These are phyloP conservation scores for Solanum dulcamara DNA, from an alignment of 257 asterid genomes.

Conservation along the genomic window DNA sequence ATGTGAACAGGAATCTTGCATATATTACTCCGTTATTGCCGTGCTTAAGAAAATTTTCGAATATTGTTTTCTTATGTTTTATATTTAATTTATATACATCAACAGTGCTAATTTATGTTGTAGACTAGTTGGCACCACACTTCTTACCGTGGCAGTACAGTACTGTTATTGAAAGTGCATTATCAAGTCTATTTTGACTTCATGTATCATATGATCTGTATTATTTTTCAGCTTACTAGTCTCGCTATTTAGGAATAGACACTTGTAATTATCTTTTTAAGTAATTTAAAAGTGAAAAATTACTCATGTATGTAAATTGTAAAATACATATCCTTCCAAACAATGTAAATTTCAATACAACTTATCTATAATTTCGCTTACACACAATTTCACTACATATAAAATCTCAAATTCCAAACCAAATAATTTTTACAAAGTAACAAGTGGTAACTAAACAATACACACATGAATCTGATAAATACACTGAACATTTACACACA, in stretches of 20 bases:
- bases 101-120: neutral
- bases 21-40: neutral
- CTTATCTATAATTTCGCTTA: neutral
- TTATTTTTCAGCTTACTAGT: neutral
- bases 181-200: neutral
- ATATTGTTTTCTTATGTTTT: neutral
- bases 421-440: neutral
- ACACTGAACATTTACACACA: neutral
- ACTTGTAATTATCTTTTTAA: neutral
- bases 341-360: neutral
- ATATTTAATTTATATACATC: neutral
- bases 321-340: neutral
- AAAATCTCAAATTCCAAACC: neutral
- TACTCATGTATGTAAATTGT: neutral
- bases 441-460: neutral
- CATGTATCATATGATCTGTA: neutral
- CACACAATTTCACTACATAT: neutral
- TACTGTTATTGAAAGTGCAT: neutral
- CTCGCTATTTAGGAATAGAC: neutral
- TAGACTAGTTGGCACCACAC: neutral
- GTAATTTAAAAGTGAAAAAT: neutral
- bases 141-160: neutral
- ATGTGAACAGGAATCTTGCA: neutral
- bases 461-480: neutral
- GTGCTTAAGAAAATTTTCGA: neutral